Evolutionary conservation across 208 protist species (phyloP).

Genomic region (Leishmania tarentolae): DNA sequence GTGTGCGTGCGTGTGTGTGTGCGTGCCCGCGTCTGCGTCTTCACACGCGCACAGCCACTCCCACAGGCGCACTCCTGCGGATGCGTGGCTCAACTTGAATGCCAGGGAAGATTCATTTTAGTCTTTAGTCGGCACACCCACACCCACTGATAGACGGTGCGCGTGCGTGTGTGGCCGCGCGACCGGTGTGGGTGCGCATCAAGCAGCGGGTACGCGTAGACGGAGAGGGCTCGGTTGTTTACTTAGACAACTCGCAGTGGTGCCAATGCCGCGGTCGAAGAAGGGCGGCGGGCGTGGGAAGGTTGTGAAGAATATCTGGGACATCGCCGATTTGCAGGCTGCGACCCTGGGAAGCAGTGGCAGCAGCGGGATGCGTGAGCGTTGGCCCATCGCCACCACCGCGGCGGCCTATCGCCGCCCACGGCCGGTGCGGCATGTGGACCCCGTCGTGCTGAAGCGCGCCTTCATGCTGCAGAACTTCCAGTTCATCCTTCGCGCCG

Average conservation of each 20-base stretch:
- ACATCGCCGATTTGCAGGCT: constrained; percentile 21
- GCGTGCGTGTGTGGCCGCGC: neutral
- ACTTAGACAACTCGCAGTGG: neutral
- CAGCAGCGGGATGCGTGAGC: constrained; percentile 6
- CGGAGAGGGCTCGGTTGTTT: neutral
- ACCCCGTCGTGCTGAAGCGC: constrained; percentile 54
- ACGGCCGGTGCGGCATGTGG: constrained; percentile 36
- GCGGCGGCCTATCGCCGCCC: constrained; percentile 24
- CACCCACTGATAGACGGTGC: neutral
- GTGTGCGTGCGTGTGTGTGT: neutral
- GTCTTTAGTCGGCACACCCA: neutral
- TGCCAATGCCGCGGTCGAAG: constrained; percentile 26
- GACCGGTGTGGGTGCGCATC: neutral
- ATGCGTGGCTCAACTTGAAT: neutral
- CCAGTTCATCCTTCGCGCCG: constrained; percentile 84
- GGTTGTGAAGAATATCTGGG: constrained; percentile 34
- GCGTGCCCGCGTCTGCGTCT: neutral
- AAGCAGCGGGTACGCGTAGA: neutral
- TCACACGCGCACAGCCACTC: neutral
- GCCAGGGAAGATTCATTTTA: neutral
- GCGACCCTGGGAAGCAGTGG: neutral
- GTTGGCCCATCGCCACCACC: neutral
- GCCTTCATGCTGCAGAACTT: constrained; percentile 90
- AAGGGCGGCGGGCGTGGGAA: constrained; percentile 33
- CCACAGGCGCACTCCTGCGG: constrained; percentile 1